Evolutionary conservation across 768 basidiomycete species (phyloP).

Genomic region (Macrolepiota dolichaula): DNA sequence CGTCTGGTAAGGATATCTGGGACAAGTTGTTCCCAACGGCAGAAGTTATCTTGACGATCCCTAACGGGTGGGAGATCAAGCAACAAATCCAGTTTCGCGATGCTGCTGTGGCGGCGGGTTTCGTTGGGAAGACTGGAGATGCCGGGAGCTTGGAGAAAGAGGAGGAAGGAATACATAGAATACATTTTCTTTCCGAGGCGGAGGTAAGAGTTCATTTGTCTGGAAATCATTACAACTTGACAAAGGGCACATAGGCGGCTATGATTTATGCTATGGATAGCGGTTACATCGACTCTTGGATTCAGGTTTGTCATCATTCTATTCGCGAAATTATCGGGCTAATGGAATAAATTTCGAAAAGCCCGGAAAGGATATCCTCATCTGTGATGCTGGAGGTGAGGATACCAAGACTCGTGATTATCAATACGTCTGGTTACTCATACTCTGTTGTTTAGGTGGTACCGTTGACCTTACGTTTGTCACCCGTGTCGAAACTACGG

Average conservation of each 20-base stretch:
- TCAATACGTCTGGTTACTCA: too few species aligned
- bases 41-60: conserved; percentile 21
- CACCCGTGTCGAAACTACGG: neutral
- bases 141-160: neutral
- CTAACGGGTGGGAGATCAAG: conserved; percentile 20
- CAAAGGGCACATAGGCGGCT: neutral
- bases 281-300: neutral
- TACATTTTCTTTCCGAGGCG: neutral
- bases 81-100: conserved; percentile 15
- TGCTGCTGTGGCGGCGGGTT: conserved; percentile 20
- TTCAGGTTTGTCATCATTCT: neutral
- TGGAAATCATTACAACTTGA: neutral
- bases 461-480: neutral
- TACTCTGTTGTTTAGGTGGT: neutral
- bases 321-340: neutral
- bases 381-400: neutral
- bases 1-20: conserved; percentile 13
- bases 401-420: neutral
- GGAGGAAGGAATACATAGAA: neutral
- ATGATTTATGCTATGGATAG: neutral
- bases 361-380: neutral
- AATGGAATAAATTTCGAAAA: neutral
- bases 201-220: neutral
- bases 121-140: neutral
- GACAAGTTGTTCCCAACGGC: conserved; percentile 12